Conservation (phyloP, 768 basidiomycete species). For the Boletus rufocinnamomeus region DNA sequence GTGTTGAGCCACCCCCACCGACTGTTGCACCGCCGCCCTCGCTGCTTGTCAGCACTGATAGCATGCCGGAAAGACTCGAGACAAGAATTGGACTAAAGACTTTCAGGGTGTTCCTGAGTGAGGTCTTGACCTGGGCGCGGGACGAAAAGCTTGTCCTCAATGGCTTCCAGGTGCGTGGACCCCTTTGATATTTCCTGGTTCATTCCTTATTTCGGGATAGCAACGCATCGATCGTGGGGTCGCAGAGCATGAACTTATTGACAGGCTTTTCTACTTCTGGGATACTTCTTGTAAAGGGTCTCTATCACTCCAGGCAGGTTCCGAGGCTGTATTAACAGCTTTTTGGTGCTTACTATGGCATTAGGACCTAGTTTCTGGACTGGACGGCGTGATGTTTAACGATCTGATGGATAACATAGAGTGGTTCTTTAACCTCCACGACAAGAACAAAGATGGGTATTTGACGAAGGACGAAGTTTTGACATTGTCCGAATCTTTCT, state of each 20-base stretch:
- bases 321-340: background rate
- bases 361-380: conserved; percentile 85
- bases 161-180: conserved; percentile 72
- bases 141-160: conserved; percentile 92
- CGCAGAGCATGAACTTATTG: conserved; percentile 96
- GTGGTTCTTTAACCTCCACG: conserved; percentile 97
- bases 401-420: conserved; percentile 99
- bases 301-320: conserved; percentile 79
- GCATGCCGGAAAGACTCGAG: conserved; percentile 76
- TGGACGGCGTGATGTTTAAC: conserved; percentile 92
- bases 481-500: conserved; percentile 89
- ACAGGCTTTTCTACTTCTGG: conserved; percentile 94
- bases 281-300: conserved; percentile 80
- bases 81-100: conserved; percentile 85
- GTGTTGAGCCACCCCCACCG: conserved; percentile 68
- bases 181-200: conserved; percentile 2
- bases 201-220: conserved; percentile 39
- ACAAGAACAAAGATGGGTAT: conserved; percentile 94
- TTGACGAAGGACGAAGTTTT: conserved; percentile 96
- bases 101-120: conserved; percentile 87
- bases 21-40: conserved; percentile 48
- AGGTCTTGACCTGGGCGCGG: conserved; percentile 93
- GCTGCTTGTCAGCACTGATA: conserved; percentile 58
- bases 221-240: conserved; percentile 85
- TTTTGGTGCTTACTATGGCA: conserved; percentile 10